phyloP scores from a whole-genome alignment of 257 asterid species.

The Craterostigma plantagineum region DNA sequence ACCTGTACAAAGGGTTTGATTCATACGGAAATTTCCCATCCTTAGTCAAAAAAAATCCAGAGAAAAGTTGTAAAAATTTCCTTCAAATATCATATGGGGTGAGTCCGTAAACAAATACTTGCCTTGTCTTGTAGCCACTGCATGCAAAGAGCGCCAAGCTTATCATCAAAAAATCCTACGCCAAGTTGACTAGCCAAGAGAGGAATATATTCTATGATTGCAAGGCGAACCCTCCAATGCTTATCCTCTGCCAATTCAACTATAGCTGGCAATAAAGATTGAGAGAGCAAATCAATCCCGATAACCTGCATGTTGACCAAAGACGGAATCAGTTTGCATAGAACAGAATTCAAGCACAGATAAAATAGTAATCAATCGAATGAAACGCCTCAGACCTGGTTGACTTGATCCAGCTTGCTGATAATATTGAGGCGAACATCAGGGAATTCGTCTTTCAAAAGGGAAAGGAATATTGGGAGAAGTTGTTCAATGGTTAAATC shows the following conservation, averaged over 20 bases:
- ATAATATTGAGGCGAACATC: constrained; percentile 78
- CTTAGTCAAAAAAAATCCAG: not conserved
- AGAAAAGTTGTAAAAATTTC: not conserved
- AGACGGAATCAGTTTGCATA: no score
- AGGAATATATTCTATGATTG: constrained; percentile 73
- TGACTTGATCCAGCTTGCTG: constrained; percentile 85
- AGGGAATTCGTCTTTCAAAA: constrained; percentile 76
- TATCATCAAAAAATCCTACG: constrained; percentile 68
- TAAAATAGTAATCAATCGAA: constrained; percentile 1
- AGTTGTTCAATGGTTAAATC: constrained; percentile 78
- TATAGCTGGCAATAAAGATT: constrained; percentile 65
- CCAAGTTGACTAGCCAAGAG: constrained; percentile 70
- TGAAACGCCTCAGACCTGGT: constrained; percentile 34
- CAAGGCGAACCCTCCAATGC: constrained; percentile 82
- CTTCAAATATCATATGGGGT: no score
- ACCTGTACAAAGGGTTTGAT: constrained; percentile 2
- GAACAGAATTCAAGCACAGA: not conserved
- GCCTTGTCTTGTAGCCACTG: constrained; percentile 88
- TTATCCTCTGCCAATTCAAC: constrained; percentile 87
- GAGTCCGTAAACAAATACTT: not conserved
- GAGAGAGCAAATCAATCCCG: constrained; percentile 68
- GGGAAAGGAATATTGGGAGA: constrained; percentile 74
- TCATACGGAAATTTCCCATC: no score
- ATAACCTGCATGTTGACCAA: constrained; percentile 46
- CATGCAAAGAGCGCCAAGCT: constrained; percentile 84